Base-by-base conservation (phyloP, 2,329 filamentous ascomycete species). In the Botrytis cinerea region DNA sequence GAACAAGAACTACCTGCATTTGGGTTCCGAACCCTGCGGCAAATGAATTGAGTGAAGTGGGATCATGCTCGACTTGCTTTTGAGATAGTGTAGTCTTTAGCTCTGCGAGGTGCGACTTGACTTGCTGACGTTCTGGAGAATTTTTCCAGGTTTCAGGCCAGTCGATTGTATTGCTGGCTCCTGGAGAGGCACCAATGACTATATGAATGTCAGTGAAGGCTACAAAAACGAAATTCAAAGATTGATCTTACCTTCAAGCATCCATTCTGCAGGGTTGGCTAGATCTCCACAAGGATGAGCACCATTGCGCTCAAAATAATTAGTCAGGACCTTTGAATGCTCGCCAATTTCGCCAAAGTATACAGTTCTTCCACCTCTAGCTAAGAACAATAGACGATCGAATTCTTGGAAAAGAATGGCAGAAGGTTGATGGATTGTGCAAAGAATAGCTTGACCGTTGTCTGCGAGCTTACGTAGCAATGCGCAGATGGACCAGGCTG, bases 341-440 rank as follows among this genome's bases (percentile, higher is more conserved):
- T 91, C 83, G 75, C 93, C 93, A 73, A 95, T 91, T 6, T 93
- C 89, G 72, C 92, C 93, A 79, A 94, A 95, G 84, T 96, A 96
- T 63, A 95, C 91, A 1, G 92, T 94, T 80, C 86, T 88, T 73
- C 93, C 93, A 73, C 93, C 93, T 79, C 88, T 91, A 48, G 91
- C 90, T 25, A 96, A 84, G 84, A 96, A 93, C 46, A 95, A 86
- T 12, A 96, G 87, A 74, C 92, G 89, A 79, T 96, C 93, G 81
- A 96, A 98, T 74, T 93, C 92, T 81, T 97, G 93, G 85, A 98
- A 97, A 71, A 98, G 87, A 87, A 97, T 94, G 48, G 95, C 94
- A 22, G 93, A 97, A n/a, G 95, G 95, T 82, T 98, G 95, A 82
- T 98, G 95, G 75, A 98, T 98, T 0, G 95, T 98, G 84, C 94